phyloP scores from a whole-genome alignment of 345 rosid species.

The Populus simonii region DNA sequence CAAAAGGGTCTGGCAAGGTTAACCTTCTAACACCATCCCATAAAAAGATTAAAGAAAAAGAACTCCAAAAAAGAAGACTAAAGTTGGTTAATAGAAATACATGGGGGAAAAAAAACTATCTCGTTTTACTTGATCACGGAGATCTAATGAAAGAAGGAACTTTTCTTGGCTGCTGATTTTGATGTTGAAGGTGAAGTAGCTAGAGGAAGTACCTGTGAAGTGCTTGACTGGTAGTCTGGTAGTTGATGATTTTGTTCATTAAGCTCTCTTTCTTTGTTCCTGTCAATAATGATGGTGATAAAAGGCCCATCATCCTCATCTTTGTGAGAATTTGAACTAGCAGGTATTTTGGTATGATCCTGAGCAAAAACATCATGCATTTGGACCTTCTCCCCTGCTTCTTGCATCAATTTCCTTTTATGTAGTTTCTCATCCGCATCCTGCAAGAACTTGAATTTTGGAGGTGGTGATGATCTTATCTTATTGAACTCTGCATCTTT shows the following conservation, averaged over 20 bases:
- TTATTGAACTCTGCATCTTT: conserved; percentile 74
- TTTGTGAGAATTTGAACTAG: conserved; percentile 26
- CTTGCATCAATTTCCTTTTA: conserved; percentile 42
- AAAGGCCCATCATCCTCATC: conserved; percentile 54
- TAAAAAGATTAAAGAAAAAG: background rate
- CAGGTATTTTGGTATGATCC: conserved; percentile 15
- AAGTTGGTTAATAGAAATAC: background rate
- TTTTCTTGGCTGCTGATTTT: conserved; percentile 27
- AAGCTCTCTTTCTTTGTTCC: conserved; percentile 35
- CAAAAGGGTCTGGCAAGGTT: conserved; percentile 15
- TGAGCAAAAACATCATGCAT: conserved; percentile 15
- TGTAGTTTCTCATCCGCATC: conserved; percentile 91
- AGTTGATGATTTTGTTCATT: conserved; percentile 17
- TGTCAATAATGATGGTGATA: conserved; percentile 52
- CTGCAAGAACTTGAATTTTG: conserved; percentile 86
- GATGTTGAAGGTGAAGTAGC: conserved; percentile 39
- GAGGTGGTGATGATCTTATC: conserved; percentile 72
- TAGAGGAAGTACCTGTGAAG: conserved; percentile 41
- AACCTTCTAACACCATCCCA: conserved; percentile 13
- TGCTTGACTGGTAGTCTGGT: conserved; percentile 27
- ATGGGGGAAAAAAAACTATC: background rate
- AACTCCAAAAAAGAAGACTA: background rate
- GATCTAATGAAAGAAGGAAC: conserved; percentile 14
- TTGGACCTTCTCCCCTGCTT: conserved; percentile 19
- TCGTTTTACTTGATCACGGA: conserved; percentile 8